phyloP scores from a whole-genome alignment of 2,329 filamentous ascomycete species.

The Daldinia sp. region DNA sequence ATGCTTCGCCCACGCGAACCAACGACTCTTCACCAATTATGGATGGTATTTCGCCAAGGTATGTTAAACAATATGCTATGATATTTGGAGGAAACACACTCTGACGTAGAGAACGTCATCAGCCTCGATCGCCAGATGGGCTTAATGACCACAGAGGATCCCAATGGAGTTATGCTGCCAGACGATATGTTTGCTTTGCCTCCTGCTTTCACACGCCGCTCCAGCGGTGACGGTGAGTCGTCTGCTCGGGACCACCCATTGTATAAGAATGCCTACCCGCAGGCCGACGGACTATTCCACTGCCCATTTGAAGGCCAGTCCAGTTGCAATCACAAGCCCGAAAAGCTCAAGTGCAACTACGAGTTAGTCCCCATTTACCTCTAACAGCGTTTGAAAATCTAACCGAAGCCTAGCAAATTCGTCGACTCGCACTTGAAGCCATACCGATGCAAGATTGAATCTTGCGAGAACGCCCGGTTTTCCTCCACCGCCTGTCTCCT shows the following conservation, averaged over 20 bases:
- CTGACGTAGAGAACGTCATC: conserved; percentile 50
- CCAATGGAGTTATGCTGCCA: conserved; percentile 53
- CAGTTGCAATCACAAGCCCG: conserved; percentile 87
- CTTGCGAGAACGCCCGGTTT: conserved; percentile 88
- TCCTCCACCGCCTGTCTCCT: conserved; percentile 95
- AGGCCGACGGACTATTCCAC: conserved; percentile 86
- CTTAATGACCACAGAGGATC: conserved; percentile 55
- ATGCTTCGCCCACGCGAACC: conserved; percentile 59
- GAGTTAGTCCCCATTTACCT: conserved; percentile 75
- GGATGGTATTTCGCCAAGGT: conserved; percentile 66
- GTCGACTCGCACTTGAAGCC: conserved; percentile 97
- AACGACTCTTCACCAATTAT: conserved; percentile 64
- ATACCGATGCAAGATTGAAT: conserved; percentile 89
- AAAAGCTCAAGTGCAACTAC: conserved; percentile 99
- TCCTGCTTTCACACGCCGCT: conserved; percentile 61
- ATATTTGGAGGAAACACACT: conserved; percentile 42
- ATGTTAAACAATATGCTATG: conserved; percentile 53
- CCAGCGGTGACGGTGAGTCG: conserved; percentile 65
- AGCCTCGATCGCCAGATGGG: conserved; percentile 57
- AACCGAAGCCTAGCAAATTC: conserved; percentile 78
- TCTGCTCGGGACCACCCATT: conserved; percentile 74
- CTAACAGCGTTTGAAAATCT: conserved; percentile 22
- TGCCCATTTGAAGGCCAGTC: conserved; percentile 84
- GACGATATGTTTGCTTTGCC: conserved; percentile 56
- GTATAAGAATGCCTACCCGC: conserved; percentile 74